A percentile compares a stretch with the other conserved stretches of the same genome.
phyloP scores from a whole-genome alignment of 2,329 filamentous ascomycete species.

The Trichoderma breve region DNA sequence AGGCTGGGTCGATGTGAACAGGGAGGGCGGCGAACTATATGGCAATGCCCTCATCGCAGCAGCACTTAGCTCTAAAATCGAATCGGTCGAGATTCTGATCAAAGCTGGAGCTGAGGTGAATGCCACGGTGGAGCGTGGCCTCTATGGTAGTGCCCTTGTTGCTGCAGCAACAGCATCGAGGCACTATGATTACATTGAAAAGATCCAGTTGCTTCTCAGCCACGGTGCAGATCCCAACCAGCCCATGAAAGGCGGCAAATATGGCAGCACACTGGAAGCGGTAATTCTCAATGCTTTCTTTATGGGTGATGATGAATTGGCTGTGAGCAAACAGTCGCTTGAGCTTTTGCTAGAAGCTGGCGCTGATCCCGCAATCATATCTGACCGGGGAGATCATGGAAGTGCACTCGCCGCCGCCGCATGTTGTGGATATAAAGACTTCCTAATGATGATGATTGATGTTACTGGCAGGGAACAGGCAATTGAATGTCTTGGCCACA shows the following conservation, averaged over 20 bases:
- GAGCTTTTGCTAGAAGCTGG: background rate
- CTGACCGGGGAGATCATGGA: background rate
- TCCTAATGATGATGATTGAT: background rate
- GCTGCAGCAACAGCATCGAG: background rate
- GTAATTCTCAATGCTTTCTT: background rate
- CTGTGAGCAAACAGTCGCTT: background rate
- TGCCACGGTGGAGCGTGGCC: background rate
- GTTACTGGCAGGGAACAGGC: background rate
- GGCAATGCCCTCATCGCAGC: background rate
- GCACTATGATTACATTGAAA: background rate
- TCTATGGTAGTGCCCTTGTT: background rate
- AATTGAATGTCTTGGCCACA: background rate
- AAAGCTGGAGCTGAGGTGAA: slow-evolving; percentile 1
- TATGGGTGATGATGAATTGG: no score
- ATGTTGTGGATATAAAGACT: background rate
- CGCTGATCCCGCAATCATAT: slow-evolving; percentile 1
- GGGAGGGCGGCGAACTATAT: rapidly evolving
- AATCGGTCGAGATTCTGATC: background rate
- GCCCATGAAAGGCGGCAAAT: background rate
- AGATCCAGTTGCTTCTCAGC: background rate
- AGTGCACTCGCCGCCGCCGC: slow-evolving; percentile 15
- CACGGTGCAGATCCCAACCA: background rate
- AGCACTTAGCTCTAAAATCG: no score
- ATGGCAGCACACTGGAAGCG: background rate
- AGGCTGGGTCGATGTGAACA: background rate